A percentile compares a stretch with the other conserved stretches of the same genome.
These are phyloP conservation scores for Tetradesmus obliquus DNA, from an alignment of 139 green algal species.

Conservation along the genomic window DNA sequence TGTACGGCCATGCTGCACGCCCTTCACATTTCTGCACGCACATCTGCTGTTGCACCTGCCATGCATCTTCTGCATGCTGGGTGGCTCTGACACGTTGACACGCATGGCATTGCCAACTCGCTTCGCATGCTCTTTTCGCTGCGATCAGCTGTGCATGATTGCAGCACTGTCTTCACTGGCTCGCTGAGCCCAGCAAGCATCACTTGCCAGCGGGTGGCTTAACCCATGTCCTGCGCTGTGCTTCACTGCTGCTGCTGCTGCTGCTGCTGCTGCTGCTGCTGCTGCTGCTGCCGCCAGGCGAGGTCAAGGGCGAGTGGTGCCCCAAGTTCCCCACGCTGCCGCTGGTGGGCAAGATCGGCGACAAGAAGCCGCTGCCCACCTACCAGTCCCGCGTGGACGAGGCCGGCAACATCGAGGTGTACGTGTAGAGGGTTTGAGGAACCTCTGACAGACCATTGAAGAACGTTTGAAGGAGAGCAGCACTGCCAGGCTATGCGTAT, in stretches of 20 bases:
- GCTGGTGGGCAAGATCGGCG: slow-evolving; percentile 71
- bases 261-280: too few relatives aligned
- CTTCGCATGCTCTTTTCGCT: too few relatives aligned
- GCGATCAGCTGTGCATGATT: too few relatives aligned
- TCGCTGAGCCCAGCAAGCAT: neutral
- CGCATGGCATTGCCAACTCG: neutral
- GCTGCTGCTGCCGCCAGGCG: slow-evolving; percentile 47
- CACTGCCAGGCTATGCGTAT: neutral
- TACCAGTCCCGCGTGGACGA: slow-evolving; percentile 69
- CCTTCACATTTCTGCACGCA: too few relatives aligned
- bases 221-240: neutral
- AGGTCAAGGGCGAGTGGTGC: slow-evolving; percentile 79
- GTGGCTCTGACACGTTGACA: neutral
- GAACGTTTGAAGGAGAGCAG: neutral
- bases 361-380: slow-evolving; percentile 73
- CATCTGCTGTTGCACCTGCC: too few relatives aligned
- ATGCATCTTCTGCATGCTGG: too few relatives aligned
- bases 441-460: slow-evolving; percentile 1
- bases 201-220: neutral
- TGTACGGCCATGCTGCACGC: neutral
- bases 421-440: slow-evolving; percentile 37
- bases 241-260: neutral
- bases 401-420: slow-evolving; percentile 73
- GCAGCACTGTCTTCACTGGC: too few relatives aligned
- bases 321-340: slow-evolving; percentile 77